Evolutionary conservation across 2,329 filamentous ascomycete species (phyloP).

Genomic region (Coleophoma cylindrospora): DNA sequence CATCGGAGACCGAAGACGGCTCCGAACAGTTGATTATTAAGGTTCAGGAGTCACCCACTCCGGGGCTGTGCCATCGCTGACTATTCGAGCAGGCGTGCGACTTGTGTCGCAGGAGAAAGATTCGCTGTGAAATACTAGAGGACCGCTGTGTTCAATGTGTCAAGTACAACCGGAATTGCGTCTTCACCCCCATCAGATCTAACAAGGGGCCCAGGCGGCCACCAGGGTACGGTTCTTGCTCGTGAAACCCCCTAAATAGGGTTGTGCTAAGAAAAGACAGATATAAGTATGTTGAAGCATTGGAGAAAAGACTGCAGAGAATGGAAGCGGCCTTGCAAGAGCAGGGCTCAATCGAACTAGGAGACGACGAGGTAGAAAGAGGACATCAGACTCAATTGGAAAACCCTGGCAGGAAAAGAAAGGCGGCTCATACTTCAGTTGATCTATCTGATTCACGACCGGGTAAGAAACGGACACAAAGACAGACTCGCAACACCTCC

Average conservation of each 20-base stretch:
- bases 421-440: too few species aligned
- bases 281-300: conserved; percentile 4
- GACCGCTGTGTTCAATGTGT: background rate
- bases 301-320: background rate
- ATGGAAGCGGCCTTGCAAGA: background rate
- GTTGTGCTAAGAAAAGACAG: conserved; percentile 2
- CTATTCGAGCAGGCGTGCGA: background rate
- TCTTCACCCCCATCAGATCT: conserved; percentile 3
- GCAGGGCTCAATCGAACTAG: background rate
- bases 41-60: too few species aligned
- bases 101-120: background rate
- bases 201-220: conserved; percentile 3
- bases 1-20: too few species aligned
- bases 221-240: conserved; percentile 1
- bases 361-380: background rate
- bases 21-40: too few species aligned
- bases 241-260: conserved; percentile 1
- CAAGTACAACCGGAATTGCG: conserved; percentile 3
- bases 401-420: background rate
- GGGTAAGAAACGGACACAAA: background rate
- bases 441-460: too few species aligned
- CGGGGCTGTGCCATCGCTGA: too few species aligned
- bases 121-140: background rate
- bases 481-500: background rate
- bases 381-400: background rate